phyloP scores from a whole-genome alignment of 371 early-diverging fungal species.

The Blakeslea trispora region DNA sequence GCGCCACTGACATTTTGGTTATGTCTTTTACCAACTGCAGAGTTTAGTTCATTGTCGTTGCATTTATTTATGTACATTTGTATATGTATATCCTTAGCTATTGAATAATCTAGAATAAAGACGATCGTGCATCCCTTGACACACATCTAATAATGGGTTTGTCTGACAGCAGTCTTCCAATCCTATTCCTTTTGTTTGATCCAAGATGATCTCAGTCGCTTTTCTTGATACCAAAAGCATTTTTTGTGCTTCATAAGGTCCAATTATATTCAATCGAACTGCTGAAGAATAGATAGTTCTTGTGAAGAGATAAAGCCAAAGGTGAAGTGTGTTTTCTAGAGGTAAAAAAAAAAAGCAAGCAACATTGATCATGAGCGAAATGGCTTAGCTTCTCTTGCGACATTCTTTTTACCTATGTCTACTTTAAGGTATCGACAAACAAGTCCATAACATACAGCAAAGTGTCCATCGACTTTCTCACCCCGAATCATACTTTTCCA shows the following conservation, averaged over 20 bases:
- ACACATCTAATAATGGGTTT: constrained; percentile 79
- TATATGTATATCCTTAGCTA: constrained; percentile 48
- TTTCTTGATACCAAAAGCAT: constrained; percentile 62
- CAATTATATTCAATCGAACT: constrained; percentile 85
- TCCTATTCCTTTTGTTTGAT: constrained; percentile 41
- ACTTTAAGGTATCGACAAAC: constrained; percentile 63
- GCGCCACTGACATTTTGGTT: constrained; percentile 92
- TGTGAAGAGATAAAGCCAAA: constrained; percentile 82
- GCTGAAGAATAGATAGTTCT: constrained; percentile 85
- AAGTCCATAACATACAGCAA: constrained; percentile 72
- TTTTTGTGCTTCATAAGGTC: constrained; percentile 87
- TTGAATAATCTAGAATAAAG: constrained; percentile 89
- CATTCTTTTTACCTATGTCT: constrained; percentile 44
- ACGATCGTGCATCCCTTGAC: constrained; percentile 88
- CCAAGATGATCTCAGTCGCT: constrained; percentile 57
- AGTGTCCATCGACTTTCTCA: constrained; percentile 64
- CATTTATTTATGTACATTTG: background rate
- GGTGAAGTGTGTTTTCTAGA: constrained; percentile 67
- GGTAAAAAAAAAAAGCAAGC: background rate
- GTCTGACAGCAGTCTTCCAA: constrained; percentile 68
- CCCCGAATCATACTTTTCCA: constrained; percentile 61
- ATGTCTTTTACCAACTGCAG: constrained; percentile 82
- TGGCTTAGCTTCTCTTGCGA: too few relatives aligned
- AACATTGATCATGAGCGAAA: too few relatives aligned
- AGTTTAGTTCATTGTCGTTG: constrained; percentile 41